Base-by-base conservation (phyloP, 495 filamentous ascomycete species). In the Pyronema omphalodes region DNA sequence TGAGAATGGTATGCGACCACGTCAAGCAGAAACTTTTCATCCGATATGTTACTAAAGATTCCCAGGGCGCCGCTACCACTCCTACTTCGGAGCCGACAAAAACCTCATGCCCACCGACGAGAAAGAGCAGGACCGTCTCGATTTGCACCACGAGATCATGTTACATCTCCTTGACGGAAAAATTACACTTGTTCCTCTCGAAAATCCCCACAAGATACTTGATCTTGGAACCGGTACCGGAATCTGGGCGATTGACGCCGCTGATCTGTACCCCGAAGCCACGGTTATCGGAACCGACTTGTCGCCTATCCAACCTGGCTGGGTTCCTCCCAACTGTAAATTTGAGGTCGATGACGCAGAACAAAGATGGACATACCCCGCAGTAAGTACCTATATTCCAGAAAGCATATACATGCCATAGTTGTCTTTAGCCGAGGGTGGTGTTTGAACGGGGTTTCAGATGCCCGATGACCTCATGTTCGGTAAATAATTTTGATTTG, bases 291-390 rank as follows among this genome's bases (percentile, higher is more conserved):
- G 44, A 15, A 47, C 18, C n/a, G 44, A 47, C 23, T 19, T 47
- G 39, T 41, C 14, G 9, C 18, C 48, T 3, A 51, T 51, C 48
- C 48, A 51, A 37, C 48, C 48, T 8, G 12, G 9, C 6, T 51
- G 57, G 37, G 49, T 35, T 35, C 29, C 53, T 0, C 60, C 55
- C 29, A 81, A 82, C 58, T 73, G 76, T 51, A 71, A 69, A 40
- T 79, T 79, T 60, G 71, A 76, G 56, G 67, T 78, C 44, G 71
- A 73, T 55, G 73, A 80, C 54, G 73, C 73, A 14, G 69, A 72
- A 37, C 58, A 70, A 7, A 68, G 72, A 43, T 80, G 76, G 77
- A 68, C 70, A 5, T 77, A 71, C 56, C 69, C 70, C n/a, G 44
- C 39, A 41, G 39, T 41, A 41, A 41, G 39, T 41, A 17, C 11